Percentiles rank a stretch among this genome's conserved stretches.
Evolutionary conservation across 768 basidiomycete species (phyloP).

Genomic region (Hygrocybe punicea): DNA sequence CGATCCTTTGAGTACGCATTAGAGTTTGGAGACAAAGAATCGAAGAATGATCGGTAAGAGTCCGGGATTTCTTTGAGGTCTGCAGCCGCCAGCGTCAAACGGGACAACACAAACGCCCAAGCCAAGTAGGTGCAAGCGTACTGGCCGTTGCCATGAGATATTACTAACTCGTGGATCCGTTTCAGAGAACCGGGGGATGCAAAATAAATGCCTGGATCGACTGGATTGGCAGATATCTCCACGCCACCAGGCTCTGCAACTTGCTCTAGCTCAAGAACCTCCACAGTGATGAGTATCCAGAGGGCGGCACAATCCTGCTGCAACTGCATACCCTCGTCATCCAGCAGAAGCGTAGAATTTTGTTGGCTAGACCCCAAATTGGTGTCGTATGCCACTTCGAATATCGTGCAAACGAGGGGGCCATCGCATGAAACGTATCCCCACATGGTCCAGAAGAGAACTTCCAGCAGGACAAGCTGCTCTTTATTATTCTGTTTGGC

Average conservation of each 20-base stretch:
- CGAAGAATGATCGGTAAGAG: constrained; percentile 54
- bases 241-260: constrained; percentile 51
- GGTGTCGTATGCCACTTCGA: constrained; percentile 60
- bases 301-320: constrained; percentile 65
- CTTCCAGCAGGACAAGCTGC: constrained; percentile 77
- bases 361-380: constrained; percentile 63
- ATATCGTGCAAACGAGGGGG: constrained; percentile 57
- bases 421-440: constrained; percentile 65
- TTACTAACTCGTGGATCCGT: constrained; percentile 65
- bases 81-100: constrained; percentile 47
- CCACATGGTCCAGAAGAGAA: constrained; percentile 90
- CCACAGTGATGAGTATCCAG: constrained; percentile 77
- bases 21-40: constrained; percentile 42
- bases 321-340: constrained; percentile 67
- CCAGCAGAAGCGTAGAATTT: constrained; percentile 62
- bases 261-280: constrained; percentile 76
- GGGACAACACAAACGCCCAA: constrained; percentile 81
- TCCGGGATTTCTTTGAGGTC: constrained; percentile 51
- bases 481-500: constrained; percentile 73
- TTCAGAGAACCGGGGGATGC: constrained; percentile 60
- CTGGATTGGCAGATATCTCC: constrained; percentile 51
- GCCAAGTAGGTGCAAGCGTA: constrained; percentile 70
- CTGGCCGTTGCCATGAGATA: constrained; percentile 56
- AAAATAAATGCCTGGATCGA: constrained; percentile 51
- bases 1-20: constrained; percentile 53